Percentiles rank a stretch among this genome's conserved stretches.
These are phyloP conservation scores for Calonectria multiphialidica DNA, from an alignment of 2,329 filamentous ascomycete species.

Conservation along the genomic window DNA sequence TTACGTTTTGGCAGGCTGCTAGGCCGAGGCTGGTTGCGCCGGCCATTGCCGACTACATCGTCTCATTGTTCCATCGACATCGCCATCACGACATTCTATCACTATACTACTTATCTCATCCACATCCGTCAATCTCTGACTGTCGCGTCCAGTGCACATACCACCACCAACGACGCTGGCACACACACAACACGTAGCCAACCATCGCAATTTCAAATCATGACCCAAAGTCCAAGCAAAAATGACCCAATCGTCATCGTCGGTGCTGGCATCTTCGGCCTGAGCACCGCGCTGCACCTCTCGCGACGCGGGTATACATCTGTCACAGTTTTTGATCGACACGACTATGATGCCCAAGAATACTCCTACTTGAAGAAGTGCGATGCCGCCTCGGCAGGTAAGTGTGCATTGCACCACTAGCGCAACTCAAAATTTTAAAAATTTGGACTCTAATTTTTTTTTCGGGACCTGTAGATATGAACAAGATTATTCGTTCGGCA, in stretches of 20 bases:
- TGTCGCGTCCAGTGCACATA: neutral
- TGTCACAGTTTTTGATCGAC: conserved; percentile 62
- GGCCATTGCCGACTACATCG: neutral
- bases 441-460: neutral
- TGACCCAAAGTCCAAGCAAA: conserved; percentile 12
- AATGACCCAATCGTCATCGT: conserved; percentile 27
- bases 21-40: neutral
- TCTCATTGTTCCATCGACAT: neutral
- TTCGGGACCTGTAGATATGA: conserved; percentile 48
- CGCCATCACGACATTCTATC: neutral
- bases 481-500: conserved; percentile 54
- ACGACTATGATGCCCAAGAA: conserved; percentile 52
- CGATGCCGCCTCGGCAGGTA: conserved; percentile 56
- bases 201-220: neutral
- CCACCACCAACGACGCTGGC: neutral
- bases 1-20: neutral
- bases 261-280: conserved; percentile 44
- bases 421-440: neutral
- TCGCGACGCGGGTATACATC: conserved; percentile 55
- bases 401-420: neutral
- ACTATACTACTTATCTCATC: conserved; percentile 2
- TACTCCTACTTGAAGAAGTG: conserved; percentile 57
- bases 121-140: neutral
- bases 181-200: neutral
- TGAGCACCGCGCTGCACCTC: conserved; percentile 50